Evolutionary conservation across 495 filamentous ascomycete species (phyloP), one percentile per base, ranked within the genome.

Genomic region (Lophiotrema nucula): DNA sequence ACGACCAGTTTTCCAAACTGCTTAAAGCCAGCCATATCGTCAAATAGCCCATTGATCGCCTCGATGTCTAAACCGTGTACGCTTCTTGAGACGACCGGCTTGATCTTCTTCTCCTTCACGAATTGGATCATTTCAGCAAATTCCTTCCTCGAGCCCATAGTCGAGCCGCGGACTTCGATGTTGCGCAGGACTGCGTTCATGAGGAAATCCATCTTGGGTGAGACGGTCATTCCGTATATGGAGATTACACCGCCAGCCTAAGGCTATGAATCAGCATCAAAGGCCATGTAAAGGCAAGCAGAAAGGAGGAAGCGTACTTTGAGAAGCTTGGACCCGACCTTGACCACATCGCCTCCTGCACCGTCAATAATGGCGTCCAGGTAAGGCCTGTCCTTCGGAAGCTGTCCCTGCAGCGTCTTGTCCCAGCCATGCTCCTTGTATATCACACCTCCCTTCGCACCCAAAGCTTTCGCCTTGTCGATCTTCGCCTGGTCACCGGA

Each of bases 141-240:
- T 47, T 76, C 73, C 53, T 73, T 73, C 41, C 73, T 38, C n/a
- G 72, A 74, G 18, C 73, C 73, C 73, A 76, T 76, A n/a, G 73
- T 76, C 18, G 68, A 70, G 42, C 72, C 72, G 6, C 64, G 62
- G 2, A 76, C 43, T 31, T 76, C 73, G 47, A 76, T 70, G 56
- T 76, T 76, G 58, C 70, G 70, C 31, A 76, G 58, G 12, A 74
- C 72, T 0, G 70, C 71, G 37, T 37, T 18, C 73, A 76, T 76
- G 4, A 68, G 16, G 56, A 56, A 74, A 15, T 55, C 48, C 71
- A 76, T 74, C 58, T 69, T 71, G 1, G 73, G 73, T 25, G 50
- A 50, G 22, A 65, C 47, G 0, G 72, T 76, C 73, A 76, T 76
- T 33, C 73, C 73, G 53, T 76, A 76, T 25, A 60, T 35, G 0